Base-by-base conservation (phyloP, 495 filamentous ascomycete genomes). In the Friedmanniomyces simplex region DNA sequence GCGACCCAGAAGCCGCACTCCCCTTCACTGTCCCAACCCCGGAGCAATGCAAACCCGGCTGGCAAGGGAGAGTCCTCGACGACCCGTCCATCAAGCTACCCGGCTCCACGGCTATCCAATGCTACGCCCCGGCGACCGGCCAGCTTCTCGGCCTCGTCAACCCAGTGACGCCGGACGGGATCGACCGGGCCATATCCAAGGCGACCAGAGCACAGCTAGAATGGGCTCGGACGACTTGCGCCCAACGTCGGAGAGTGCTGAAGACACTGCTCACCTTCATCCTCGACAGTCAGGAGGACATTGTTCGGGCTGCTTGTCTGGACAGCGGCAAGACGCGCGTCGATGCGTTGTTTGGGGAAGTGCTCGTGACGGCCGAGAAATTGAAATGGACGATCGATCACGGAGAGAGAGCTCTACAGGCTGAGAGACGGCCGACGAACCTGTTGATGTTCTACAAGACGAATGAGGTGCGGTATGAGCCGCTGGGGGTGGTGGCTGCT, bases 251-350 rank as follows among this genome's bases (percentile, higher is more conserved):
- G 61, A 84, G 78, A 66, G 87, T 97, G 20, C 75, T 99, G 36
- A 82, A 83, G 48, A 88, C 89, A 21, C 71, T 99, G 61, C 74
- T 94, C 50, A 88, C 87, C 2, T 58, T 39, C 63, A 76, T 97
- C 21, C 80, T 99, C 54, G 86, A 95, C 55, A 86, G 97, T 71
- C 89, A 96, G 69, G 87, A 95, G 52, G 75, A 81, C 32, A 93
- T 99, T 60, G 89, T 87, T 54, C 81, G 79, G 14, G 82, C 87
- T 22, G 90, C 91, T 49, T 96, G 91, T 66, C 76, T 96, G 16
- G 93, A 99, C 73, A 93, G 88, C n/a, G 93, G 93, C 50, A 99
- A 99, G 73, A 95, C 94, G 5, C 86, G 88, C 74, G 82, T 96
- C 26, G 93, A 99, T 68, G 91, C 91, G 10, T 82, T 83, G 36